Evolutionary conservation across 2,329 filamentous ascomycete species (phyloP), one percentile per base, ranked within the genome.

Genomic region (Emmonsiellopsis sp.): DNA sequence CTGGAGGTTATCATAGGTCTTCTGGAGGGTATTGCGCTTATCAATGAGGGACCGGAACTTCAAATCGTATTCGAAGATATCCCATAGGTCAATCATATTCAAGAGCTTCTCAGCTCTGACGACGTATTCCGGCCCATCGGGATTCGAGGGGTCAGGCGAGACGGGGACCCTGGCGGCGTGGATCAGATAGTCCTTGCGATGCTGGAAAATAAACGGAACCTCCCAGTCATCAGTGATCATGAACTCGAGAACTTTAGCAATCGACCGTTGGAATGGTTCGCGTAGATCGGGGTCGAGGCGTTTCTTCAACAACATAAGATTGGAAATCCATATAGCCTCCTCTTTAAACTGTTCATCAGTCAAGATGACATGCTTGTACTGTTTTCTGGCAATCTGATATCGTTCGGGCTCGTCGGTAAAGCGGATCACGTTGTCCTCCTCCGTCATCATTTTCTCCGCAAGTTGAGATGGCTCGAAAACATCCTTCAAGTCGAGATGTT

Each of bases 401-500:
- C 93, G 86, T 71, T 98, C 93, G 1, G 93, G 93, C 60, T 95
- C 86, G 67, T 98, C 93, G 17, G 82, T 84, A 64, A 85, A 83
- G 48, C 93, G 88, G 60, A 98, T 96, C 54, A 83, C 75, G 68
- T 97, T 95, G 68, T 98, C 93, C 58, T 91, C 90, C 54, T 97
- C 93, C 7, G 93, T 98, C 61, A 98, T 81, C 68, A 97, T 86
- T 72, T 89, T 92, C 72, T 98, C 93, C 53, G 86, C 85, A 40
- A 98, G 80, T 68, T 98, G 90, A 2, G 91, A 95, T 0, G 93
- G 93, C 71, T 98, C 93, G 63, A 98, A 98, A 49, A 98, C 92
- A 67, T 98, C 92, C 73, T 97, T 96, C 57, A 98, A 81, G 70
- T 96, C 89, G 42, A 97, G 82, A 44, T 85, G 85, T 63, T 91